Conservation (phyloP, 331 rosid genomes). For the Pyrus hybrid region DNA sequence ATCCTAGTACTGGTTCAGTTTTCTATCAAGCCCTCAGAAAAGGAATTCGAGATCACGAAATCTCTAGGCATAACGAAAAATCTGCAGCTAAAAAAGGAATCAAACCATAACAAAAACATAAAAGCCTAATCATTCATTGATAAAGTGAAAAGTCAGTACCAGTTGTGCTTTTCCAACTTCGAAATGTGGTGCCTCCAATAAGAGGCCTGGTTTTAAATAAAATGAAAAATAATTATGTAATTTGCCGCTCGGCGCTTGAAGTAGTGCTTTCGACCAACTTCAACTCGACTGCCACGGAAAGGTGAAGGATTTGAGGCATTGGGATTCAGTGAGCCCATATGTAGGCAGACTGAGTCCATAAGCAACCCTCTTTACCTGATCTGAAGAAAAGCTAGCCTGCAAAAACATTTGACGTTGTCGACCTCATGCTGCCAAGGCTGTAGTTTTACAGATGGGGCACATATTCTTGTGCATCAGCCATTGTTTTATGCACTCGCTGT, state of each 20-base stretch:
- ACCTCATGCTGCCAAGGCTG: constrained; percentile 59
- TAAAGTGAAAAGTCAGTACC: constrained; percentile 26
- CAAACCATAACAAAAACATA: not conserved
- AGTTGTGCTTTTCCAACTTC: constrained; percentile 28
- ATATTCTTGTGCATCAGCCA: constrained; percentile 77
- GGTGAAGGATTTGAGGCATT: constrained; percentile 3
- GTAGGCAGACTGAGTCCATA: constrained; percentile 17
- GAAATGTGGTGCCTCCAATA: constrained; percentile 31
- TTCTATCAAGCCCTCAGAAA: not conserved
- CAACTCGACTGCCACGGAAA: constrained; percentile 11
- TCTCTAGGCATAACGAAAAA: not conserved
- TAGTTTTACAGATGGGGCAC: constrained; percentile 86
- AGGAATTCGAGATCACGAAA: not conserved
- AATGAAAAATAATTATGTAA: constrained; percentile 17
- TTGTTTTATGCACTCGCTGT: constrained; percentile 52
- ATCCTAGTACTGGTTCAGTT: not conserved
- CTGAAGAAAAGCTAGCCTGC: constrained; percentile 17
- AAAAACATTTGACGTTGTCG: constrained; percentile 2
- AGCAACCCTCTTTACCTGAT: constrained; percentile 21
- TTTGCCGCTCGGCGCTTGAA: constrained; percentile 6
- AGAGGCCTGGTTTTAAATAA: constrained; percentile 34
- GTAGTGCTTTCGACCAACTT: constrained; percentile 19
- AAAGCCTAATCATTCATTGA: constrained; percentile 35
- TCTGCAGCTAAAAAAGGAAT: not conserved
- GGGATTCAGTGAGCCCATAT: constrained; percentile 21